Evolutionary conservation across 1,284 basidiomycete genomes (phyloP).

Genomic region (Tetrapyrgos nigripes): DNA sequence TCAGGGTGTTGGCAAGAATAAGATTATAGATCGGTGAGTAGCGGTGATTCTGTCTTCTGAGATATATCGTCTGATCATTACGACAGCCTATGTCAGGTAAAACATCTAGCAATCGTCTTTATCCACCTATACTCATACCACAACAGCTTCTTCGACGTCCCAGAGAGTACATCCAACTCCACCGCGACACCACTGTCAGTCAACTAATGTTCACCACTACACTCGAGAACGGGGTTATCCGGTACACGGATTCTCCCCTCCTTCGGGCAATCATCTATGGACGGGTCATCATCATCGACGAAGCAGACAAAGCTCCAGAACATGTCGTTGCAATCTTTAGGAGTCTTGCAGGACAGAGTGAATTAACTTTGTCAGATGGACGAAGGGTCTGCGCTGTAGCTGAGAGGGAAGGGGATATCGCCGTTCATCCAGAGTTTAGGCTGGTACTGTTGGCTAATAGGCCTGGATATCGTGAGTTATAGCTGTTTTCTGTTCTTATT

Average conservation of each 20-base stretch:
- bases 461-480: constrained; percentile 73
- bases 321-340: constrained; percentile 74
- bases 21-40: constrained; percentile 58
- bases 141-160: constrained; percentile 60
- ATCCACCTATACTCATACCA: background rate
- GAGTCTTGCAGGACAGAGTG: constrained; percentile 67
- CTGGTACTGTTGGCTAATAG: constrained; percentile 69
- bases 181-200: constrained; percentile 72
- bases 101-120: background rate
- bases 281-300: constrained; percentile 68
- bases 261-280: constrained; percentile 65
- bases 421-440: constrained; percentile 67
- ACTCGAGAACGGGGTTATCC: constrained; percentile 59
- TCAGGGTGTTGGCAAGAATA: constrained; percentile 73
- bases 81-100: constrained; percentile 58
- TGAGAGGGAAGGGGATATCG: constrained; percentile 59
- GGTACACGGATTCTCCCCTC: constrained; percentile 68
- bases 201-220: constrained; percentile 73
- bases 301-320: constrained; percentile 75
- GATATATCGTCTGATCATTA: background rate
- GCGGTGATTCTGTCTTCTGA: constrained; percentile 26
- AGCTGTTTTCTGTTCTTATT: background rate
- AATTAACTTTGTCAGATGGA: constrained; percentile 67
- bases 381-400: constrained; percentile 54
- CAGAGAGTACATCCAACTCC: constrained; percentile 73